Evolutionary conservation across 108 stramenopile genomes (phyloP).

Genomic region (Epithemia pelagica): DNA sequence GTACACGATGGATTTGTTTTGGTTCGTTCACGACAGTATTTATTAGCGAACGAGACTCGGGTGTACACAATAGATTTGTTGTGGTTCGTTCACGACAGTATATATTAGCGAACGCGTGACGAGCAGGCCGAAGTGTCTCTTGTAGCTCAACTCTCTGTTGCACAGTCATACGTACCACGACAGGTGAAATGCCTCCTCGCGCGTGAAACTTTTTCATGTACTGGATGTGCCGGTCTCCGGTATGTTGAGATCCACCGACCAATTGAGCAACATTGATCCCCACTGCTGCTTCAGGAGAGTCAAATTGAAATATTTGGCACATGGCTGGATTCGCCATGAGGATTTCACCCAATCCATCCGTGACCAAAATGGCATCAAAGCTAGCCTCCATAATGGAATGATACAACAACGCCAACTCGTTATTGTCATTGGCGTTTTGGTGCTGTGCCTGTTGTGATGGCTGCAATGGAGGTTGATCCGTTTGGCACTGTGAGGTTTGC

Average conservation of each 20-base stretch:
- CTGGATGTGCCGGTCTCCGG: background rate
- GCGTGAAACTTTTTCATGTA: background rate
- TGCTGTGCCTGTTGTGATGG: background rate
- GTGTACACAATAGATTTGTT: no score
- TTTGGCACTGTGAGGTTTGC: no score
- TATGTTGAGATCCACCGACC: background rate
- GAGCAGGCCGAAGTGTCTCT: no score
- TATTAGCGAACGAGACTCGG: no score
- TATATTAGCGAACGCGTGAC: no score
- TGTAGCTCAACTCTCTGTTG: no score
- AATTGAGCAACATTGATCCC: background rate
- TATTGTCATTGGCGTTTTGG: background rate
- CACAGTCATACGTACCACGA: background rate
- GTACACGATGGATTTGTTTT: no score
- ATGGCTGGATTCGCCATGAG: background rate
- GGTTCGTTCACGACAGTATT: no score
- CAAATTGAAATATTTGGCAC: background rate
- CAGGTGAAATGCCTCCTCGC: background rate
- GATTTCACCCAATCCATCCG: background rate
- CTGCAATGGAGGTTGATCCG: no score
- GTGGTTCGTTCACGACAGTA: no score
- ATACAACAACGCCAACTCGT: background rate
- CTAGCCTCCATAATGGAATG: background rate
- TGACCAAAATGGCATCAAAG: slow-evolving; percentile 3
- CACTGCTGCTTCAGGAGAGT: background rate